Percentiles rank a stretch among this genome's conserved stretches.
These are phyloP conservation scores for Castanopsis chinensis DNA, from an alignment of 306 rosid species.

Conservation along the genomic window DNA sequence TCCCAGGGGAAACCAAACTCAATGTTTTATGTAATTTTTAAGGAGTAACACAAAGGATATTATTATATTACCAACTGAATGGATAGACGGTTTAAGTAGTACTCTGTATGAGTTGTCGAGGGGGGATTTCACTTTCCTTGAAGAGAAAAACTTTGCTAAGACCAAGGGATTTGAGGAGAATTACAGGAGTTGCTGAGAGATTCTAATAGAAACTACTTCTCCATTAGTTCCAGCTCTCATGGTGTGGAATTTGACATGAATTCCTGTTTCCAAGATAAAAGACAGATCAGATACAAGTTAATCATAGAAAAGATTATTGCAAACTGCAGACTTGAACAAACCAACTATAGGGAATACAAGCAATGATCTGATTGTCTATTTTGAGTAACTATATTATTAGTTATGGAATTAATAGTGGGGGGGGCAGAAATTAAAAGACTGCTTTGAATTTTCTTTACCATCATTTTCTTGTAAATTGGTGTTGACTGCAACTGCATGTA, in stretches of 20 bases:
- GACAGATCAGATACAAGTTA: neutral
- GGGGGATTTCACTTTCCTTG: neutral
- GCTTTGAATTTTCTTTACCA: constrained; percentile 40
- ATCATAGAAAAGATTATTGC: constrained; percentile 10
- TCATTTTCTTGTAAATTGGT: constrained; percentile 92
- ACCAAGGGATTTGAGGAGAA: constrained; percentile 16
- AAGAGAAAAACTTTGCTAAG: neutral
- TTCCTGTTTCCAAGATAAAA: constrained; percentile 46
- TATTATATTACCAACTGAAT: neutral
- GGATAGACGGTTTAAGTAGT: neutral
- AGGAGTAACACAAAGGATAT: neutral
- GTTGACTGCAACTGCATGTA: constrained; percentile 89
- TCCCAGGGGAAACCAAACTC: neutral
- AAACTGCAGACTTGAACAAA: neutral
- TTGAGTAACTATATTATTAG: neutral
- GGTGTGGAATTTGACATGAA: constrained; percentile 81
- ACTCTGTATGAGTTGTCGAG: neutral
- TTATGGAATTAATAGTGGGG: neutral
- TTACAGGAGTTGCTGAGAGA: constrained; percentile 92
- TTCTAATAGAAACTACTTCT: constrained; percentile 80
- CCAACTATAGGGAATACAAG: neutral
- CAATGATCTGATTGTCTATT: neutral
- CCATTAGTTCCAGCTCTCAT: constrained; percentile 85
- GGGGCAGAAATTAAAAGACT: neutral
- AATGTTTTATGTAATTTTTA: neutral